Percentiles rank a stretch among this genome's conserved stretches.
Conservation (phyloP, 257 asterid genomes). For the Rhazya stricta region DNA sequence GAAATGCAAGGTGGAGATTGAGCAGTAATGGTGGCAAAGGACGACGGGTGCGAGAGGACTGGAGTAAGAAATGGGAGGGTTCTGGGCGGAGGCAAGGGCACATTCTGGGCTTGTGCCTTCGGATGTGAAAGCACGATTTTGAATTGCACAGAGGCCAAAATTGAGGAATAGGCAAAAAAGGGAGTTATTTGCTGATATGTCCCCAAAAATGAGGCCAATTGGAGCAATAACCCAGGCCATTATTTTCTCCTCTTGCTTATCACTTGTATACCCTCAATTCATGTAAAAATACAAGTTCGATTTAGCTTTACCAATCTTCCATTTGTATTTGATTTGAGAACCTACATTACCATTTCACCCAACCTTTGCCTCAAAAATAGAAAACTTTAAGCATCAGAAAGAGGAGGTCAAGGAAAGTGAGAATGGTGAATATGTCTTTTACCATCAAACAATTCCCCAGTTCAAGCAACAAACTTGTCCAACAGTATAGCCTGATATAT, state of each 20-base stretch:
- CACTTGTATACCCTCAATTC: neutral
- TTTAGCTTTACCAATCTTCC: neutral
- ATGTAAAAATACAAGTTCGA: neutral
- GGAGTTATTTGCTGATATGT: too few relatives aligned
- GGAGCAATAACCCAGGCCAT: neutral
- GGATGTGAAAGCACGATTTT: too few relatives aligned
- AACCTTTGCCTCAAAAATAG: neutral
- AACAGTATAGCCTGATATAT: neutral
- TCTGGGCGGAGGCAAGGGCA: too few relatives aligned
- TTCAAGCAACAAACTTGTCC: neutral
- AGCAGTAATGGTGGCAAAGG: too few relatives aligned
- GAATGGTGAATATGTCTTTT: neutral
- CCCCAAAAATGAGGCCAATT: too few relatives aligned
- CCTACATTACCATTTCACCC: neutral
- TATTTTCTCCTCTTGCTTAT: neutral
- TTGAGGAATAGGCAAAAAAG: too few relatives aligned
- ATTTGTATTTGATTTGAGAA: neutral
- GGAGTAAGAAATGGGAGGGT: too few relatives aligned
- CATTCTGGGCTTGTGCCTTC: too few relatives aligned
- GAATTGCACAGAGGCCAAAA: too few relatives aligned
- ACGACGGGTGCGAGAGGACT: too few relatives aligned
- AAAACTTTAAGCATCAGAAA: neutral
- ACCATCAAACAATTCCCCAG: neutral
- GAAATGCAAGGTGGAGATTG: too few relatives aligned
- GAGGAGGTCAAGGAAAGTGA: neutral